Evolutionary conservation across 164 flowering plant species (phyloP).

Genomic region (Liquidambar formosana): DNA sequence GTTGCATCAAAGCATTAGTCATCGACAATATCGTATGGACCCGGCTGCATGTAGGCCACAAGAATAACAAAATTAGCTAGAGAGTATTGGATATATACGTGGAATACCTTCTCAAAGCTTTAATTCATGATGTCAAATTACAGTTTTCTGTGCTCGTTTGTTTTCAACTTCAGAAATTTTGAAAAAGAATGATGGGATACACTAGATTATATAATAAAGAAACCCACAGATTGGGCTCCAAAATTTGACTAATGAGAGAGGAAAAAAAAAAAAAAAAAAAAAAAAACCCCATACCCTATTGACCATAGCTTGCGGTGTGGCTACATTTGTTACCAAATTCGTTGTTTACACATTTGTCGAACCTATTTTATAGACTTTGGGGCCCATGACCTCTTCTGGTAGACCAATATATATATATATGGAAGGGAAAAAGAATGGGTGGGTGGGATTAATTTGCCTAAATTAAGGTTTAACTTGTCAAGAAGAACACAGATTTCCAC

Average conservation of each 20-base stretch:
- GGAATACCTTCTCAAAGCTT: too few species aligned
- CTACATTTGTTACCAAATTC: not conserved
- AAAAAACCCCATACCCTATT: not conserved
- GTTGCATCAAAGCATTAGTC: too few species aligned
- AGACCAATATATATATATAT: too few species aligned
- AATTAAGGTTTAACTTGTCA: too few species aligned
- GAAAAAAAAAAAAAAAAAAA: too few species aligned
- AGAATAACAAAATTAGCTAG: not conserved
- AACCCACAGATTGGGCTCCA: not conserved
- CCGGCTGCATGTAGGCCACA: not conserved
- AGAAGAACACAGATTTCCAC: too few species aligned
- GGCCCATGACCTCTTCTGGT: too few species aligned
- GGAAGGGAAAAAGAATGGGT: too few species aligned
- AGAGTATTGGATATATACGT: not conserved
- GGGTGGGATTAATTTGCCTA: too few species aligned
- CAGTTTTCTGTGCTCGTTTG: not conserved
- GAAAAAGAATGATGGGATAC: not conserved
- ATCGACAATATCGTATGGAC: not conserved
- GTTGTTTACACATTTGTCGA: too few species aligned
- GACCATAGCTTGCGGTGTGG: not conserved
- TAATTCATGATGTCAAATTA: not conserved
- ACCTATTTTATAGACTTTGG: too few species aligned
- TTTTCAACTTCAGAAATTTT: not conserved
- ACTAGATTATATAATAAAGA: not conserved
- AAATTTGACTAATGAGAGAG: slow-evolving; percentile 1